Evolutionary conservation across 2,329 filamentous ascomycete genomes (phyloP).

Genomic region (Trichoderma polysporum): DNA sequence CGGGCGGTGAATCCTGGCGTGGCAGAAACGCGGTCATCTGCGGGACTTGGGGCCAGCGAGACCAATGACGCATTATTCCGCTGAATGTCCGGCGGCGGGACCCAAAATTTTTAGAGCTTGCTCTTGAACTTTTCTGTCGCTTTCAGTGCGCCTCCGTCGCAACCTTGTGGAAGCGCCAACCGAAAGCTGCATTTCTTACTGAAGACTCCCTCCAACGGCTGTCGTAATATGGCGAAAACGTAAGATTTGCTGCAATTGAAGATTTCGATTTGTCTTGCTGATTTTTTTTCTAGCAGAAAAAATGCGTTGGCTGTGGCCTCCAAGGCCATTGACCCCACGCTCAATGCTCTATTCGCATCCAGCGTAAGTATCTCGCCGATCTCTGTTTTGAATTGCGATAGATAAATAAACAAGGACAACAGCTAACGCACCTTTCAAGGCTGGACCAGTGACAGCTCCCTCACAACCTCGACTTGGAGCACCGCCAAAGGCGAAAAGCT

Average conservation of each 20-base stretch:
- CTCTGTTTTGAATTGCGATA: neutral
- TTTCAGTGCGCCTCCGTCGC: slow-evolving; percentile 18
- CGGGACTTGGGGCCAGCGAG: slow-evolving; percentile 18
- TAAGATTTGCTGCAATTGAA: slow-evolving; percentile 21
- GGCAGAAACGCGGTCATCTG: slow-evolving; percentile 34
- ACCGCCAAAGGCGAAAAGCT: slow-evolving; percentile 33
- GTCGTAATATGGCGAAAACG: slow-evolving; percentile 27
- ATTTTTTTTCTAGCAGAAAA: slow-evolving; percentile 34
- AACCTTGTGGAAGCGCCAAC: slow-evolving; percentile 12
- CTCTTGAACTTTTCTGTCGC: slow-evolving; percentile 18
- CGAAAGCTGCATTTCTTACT: neutral
- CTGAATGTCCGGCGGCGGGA: slow-evolving; percentile 25
- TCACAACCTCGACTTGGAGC: slow-evolving; percentile 46
- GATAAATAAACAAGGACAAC: neutral
- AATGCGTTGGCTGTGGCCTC: slow-evolving; percentile 44
- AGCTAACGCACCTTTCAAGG: slow-evolving; percentile 36
- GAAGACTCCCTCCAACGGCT: neutral
- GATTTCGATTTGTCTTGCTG: slow-evolving; percentile 17
- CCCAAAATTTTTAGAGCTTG: slow-evolving; percentile 22
- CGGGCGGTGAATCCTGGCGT: slow-evolving; percentile 35
- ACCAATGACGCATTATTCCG: slow-evolving; percentile 37
- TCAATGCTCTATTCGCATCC: slow-evolving; percentile 68
- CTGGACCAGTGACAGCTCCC: slow-evolving; percentile 51
- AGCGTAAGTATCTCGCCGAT: slow-evolving; percentile 58
- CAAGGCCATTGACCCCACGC: slow-evolving; percentile 64